These are phyloP conservation scores for Henningerozyma blattae DNA, from an alignment of 805 yeast species.

Conservation along the genomic window DNA sequence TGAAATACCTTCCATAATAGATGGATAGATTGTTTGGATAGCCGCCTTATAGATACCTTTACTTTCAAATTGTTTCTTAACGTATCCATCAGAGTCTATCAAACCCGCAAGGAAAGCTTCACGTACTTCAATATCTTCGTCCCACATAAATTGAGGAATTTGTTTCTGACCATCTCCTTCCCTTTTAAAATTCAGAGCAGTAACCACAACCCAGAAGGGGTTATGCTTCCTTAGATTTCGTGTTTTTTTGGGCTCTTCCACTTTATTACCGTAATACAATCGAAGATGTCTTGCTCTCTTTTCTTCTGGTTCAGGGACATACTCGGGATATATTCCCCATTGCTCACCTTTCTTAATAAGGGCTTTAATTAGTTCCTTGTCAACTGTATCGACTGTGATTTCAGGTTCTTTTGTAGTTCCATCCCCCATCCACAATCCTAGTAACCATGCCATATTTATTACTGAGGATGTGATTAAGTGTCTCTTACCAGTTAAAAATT, in stretches of 20 bases:
- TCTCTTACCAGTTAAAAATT: slow-evolving; percentile 18
- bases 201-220: slow-evolving; percentile 23
- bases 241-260: slow-evolving; percentile 5
- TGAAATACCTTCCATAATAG: slow-evolving; percentile 27
- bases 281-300: slow-evolving; percentile 16
- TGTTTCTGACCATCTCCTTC: slow-evolving; percentile 16
- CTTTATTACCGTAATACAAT: slow-evolving; percentile 11
- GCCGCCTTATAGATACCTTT: slow-evolving; percentile 15
- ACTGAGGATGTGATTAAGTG: slow-evolving; percentile 16
- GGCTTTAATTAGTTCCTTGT: slow-evolving; percentile 15
- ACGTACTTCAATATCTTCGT: slow-evolving; percentile 29
- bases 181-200: slow-evolving; percentile 14
- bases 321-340: slow-evolving; percentile 17
- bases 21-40: slow-evolving; percentile 22
- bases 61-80: slow-evolving; percentile 11
- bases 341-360: slow-evolving; percentile 14
- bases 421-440: slow-evolving; percentile 32
- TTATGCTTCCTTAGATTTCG: slow-evolving; percentile 15
- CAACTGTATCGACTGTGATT: slow-evolving; percentile 23
- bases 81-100: slow-evolving; percentile 30
- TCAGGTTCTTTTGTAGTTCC: slow-evolving; percentile 21
- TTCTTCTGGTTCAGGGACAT: slow-evolving; percentile 11
- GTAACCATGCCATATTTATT: slow-evolving; percentile 25
- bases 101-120: slow-evolving; percentile 35
- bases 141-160: slow-evolving; percentile 26